These are phyloP conservation scores for Claviceps sp. DNA, from an alignment of 2,329 filamentous ascomycete species.

Conservation along the genomic window DNA sequence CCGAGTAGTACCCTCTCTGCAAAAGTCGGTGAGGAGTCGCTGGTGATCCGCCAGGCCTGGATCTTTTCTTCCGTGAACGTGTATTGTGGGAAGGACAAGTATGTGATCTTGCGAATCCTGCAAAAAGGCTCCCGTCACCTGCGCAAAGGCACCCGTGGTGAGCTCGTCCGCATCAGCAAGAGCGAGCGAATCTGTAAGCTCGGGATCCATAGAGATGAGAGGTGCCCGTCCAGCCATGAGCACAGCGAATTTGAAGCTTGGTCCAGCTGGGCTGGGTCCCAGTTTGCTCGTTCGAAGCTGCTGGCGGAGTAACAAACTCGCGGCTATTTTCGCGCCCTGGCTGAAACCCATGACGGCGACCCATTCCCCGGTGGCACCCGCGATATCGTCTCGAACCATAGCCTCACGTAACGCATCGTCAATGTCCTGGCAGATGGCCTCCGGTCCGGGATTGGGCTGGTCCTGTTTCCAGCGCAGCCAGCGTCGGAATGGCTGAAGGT, in stretches of 20 bases:
- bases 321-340: constrained; percentile 45
- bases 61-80: constrained; percentile 34
- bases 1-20: background rate
- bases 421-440: constrained; percentile 25
- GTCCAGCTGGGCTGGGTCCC: background rate
- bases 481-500: constrained; percentile 46
- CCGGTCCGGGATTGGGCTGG: background rate
- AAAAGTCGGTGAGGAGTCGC: constrained; percentile 20
- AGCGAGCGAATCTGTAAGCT: constrained; percentile 3
- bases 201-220: constrained; percentile 5
- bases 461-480: constrained; percentile 29
- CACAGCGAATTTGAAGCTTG: constrained; percentile 8
- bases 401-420: constrained; percentile 22
- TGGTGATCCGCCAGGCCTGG: constrained; percentile 36
- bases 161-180: background rate
- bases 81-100: constrained; percentile 7
- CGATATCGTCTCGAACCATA: constrained; percentile 33
- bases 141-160: background rate
- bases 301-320: constrained; percentile 42
- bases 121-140: background rate
- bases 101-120: background rate
- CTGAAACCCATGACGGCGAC: constrained; percentile 48
- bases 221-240: constrained; percentile 8
- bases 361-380: constrained; percentile 33
- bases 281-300: constrained; percentile 29